A percentile compares a stretch with the other conserved stretches of the same genome.
Evolutionary conservation across 2,329 filamentous ascomycete species (phyloP).

Genomic region (Grosmannia clavigera): DNA sequence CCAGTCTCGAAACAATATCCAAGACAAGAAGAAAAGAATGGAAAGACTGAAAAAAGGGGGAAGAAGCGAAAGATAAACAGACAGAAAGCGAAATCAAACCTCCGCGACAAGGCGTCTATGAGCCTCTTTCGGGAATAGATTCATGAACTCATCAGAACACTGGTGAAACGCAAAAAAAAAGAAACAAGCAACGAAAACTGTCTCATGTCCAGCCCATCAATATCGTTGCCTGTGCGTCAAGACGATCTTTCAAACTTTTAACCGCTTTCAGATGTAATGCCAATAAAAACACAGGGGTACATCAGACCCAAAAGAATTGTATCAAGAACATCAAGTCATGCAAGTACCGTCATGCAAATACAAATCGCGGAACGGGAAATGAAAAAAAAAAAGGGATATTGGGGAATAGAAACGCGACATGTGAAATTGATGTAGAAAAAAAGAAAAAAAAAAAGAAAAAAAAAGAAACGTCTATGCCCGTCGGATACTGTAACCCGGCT

Average conservation of each 20-base stretch:
- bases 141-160: neutral
- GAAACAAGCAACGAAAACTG: neutral
- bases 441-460: neutral
- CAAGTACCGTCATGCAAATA: neutral
- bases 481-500: constrained; percentile 35
- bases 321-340: neutral
- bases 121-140: neutral
- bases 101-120: neutral
- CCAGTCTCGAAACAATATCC: neutral
- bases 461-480: neutral
- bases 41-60: neutral
- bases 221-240: neutral
- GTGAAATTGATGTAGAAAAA: neutral
- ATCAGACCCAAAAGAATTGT: neutral
- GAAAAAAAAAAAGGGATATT: too few species aligned
- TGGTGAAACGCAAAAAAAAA: neutral
- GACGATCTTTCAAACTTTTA: neutral
- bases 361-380: neutral
- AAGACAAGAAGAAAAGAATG: neutral
- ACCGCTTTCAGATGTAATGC: neutral
- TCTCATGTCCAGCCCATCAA: neutral
- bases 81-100: neutral
- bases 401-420: neutral
- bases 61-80: neutral
- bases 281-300: neutral